These are phyloP conservation scores for Boeremia exigua DNA, from an alignment of 2,329 filamentous ascomycete genomes.

Conservation along the genomic window DNA sequence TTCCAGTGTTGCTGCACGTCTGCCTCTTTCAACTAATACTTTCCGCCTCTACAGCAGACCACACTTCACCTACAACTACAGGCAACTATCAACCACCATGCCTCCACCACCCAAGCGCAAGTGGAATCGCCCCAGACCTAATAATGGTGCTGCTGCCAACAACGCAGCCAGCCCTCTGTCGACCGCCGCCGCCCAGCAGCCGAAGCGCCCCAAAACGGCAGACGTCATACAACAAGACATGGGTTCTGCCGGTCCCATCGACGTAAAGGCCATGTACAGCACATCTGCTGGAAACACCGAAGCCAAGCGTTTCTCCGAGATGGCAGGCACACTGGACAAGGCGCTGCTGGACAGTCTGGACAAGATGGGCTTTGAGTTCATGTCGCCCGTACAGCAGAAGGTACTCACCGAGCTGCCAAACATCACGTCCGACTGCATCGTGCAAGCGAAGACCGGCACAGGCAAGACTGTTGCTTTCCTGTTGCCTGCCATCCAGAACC, in stretches of 20 bases:
- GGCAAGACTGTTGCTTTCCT: constrained; percentile 59
- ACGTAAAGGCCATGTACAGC: constrained; percentile 34
- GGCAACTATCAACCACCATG: constrained; percentile 22
- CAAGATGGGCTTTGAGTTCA: constrained; percentile 51
- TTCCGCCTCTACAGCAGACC: constrained; percentile 15
- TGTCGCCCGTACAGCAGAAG: constrained; percentile 62
- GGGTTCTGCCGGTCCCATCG: constrained; percentile 18
- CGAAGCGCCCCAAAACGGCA: constrained; percentile 32
- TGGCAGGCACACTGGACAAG: constrained; percentile 34
- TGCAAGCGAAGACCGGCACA: constrained; percentile 60
- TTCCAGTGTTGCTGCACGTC: constrained; percentile 25
- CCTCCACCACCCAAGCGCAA: constrained; percentile 36
- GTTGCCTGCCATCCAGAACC: constrained; percentile 55
- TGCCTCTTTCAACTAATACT: constrained; percentile 30
- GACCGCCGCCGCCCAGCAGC: constrained; percentile 27
- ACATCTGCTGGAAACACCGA: constrained; percentile 29
- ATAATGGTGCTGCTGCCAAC: constrained; percentile 16
- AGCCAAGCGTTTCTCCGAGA: constrained; percentile 35
- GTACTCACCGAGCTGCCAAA: constrained; percentile 59
- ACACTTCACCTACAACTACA: constrained; percentile 23
- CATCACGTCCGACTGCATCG: constrained; percentile 59
- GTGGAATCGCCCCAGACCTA: constrained; percentile 25
- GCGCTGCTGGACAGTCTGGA: constrained; percentile 41
- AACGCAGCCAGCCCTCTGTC: constrained; percentile 20
- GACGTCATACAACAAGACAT: constrained; percentile 15